Conservation (phyloP, 306 rosid genomes). For the Vigna trinervia region DNA sequence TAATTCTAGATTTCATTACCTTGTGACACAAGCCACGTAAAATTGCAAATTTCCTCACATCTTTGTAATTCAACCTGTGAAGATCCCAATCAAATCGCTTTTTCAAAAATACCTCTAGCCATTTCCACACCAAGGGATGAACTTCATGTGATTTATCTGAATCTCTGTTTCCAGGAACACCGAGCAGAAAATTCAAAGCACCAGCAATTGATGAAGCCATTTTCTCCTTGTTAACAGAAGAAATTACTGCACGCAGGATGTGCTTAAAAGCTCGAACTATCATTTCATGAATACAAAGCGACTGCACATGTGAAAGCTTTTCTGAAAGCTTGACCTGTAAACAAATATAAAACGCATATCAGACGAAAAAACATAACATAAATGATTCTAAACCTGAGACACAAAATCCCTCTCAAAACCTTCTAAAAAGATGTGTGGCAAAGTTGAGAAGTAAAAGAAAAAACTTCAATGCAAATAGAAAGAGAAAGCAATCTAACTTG, state of each 20-base stretch:
- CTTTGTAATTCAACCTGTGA: slow-evolving; percentile 65
- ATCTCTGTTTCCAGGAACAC: slow-evolving; percentile 69
- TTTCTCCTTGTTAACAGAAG: slow-evolving; percentile 69
- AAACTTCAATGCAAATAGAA: slow-evolving; percentile 37
- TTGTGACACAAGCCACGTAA: slow-evolving; percentile 95
- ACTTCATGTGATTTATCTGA: slow-evolving; percentile 59
- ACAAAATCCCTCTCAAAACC: slow-evolving; percentile 27
- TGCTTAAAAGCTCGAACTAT: slow-evolving; percentile 97
- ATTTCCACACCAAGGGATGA: slow-evolving; percentile 81
- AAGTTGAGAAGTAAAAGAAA: slow-evolving; percentile 17
- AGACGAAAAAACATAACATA: slow-evolving; percentile 27
- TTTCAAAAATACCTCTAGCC: slow-evolving; percentile 81
- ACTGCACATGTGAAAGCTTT: slow-evolving; percentile 92
- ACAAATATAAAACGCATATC: slow-evolving; percentile 46
- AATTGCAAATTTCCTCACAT: slow-evolving; percentile 89
- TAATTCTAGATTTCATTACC: slow-evolving; percentile 56
- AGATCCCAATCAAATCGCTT: slow-evolving; percentile 92
- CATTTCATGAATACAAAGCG: slow-evolving; percentile 98
- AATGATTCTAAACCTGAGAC: slow-evolving; percentile 34
- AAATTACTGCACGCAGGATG: slow-evolving; percentile 86
- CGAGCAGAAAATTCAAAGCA: slow-evolving; percentile 85
- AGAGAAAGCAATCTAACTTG: slow-evolving; percentile 21
- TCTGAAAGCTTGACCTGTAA: slow-evolving; percentile 94
- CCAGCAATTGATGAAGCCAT: slow-evolving; percentile 82
- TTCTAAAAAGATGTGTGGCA: slow-evolving; percentile 35